Base-by-base conservation (phyloP, 2,329 filamentous ascomycete genomes). In the Onygenales sp. region DNA sequence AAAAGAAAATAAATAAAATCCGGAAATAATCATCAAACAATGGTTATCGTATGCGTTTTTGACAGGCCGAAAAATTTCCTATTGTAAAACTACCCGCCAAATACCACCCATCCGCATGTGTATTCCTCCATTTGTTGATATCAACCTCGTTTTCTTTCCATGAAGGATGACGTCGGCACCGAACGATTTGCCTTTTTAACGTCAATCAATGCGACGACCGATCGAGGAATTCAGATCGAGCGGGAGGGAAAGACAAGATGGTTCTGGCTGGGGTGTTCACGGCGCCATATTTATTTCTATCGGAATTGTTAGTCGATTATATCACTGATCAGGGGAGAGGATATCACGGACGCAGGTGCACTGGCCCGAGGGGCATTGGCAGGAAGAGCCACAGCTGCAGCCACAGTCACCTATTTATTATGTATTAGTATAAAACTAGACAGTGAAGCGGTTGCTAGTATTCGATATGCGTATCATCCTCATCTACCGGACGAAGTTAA, bases 351-450 rank as follows among this genome's bases (percentile, higher is more conserved):
- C 50, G 43, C 50, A 52, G 17, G 2, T 33, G 50, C 50, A 52
- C n/a, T 44, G 35, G 1, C 50, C 50, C 3, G 42, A 45, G 9
- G 50, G 50, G 33, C 50, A 52, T 6, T 31, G n/a, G 42, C 50
- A 52, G 9, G 42, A 8, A 45, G 50, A 46, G 42, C 50, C 50
- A 46, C 50, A 52, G 33, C 9, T 33, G 33, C 50, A 52, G 41
- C 50, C 50, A 46, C 50, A 52, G 33, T 52, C 50, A 41, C 50
- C 50, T 52, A 32, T 39, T 46, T 33, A 14, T 13, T 33, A 7
- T 32, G 6, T 13, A 21, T 44, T 44, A 10, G 9, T 44, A 21
- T 44, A 4, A 7, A 14, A 41, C 3, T 44, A 14, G 43, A n/a
- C 6, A 4, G 38, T 41, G 38, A 27, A 27, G 21, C 21, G 38